These are phyloP conservation scores for Acidiella bohemica DNA, from an alignment of 495 filamentous ascomycete species.

Conservation along the genomic window DNA sequence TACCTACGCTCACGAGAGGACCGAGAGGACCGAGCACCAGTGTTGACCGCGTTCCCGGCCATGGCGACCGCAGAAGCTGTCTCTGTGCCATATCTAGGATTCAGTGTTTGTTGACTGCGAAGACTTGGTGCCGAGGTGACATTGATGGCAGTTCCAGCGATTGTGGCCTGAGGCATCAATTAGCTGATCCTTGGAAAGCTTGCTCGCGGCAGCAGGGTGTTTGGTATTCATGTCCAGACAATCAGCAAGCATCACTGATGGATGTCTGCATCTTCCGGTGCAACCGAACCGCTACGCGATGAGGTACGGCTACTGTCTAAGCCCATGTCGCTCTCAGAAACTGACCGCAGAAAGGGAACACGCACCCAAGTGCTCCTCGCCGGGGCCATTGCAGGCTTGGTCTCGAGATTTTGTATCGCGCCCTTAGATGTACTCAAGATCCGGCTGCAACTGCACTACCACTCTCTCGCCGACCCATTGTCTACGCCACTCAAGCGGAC, in stretches of 20 bases:
- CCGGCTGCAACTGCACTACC: slow-evolving; percentile 79
- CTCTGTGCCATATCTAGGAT: no score
- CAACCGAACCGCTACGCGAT: slow-evolving; percentile 2
- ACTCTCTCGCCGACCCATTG: slow-evolving; percentile 58
- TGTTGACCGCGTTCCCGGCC: no score
- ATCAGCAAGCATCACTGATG: slow-evolving; percentile 1
- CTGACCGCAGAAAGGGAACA: slow-evolving; percentile 47
- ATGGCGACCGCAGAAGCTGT: no score
- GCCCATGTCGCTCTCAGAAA: slow-evolving; percentile 5
- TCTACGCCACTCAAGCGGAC: slow-evolving; percentile 3
- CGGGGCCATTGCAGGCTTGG: slow-evolving; percentile 74
- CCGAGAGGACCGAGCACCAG: no score
- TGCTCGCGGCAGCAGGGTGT: slow-evolving; percentile 60
- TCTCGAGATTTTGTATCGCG: slow-evolving; percentile 87
- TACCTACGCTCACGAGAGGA: no score
- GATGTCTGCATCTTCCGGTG: not conserved
- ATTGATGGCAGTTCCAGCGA: no score
- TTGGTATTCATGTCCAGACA: slow-evolving; percentile 34
- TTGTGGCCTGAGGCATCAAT: not conserved
- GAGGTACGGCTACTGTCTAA: not conserved
- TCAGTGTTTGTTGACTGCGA: no score
- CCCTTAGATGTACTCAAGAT: slow-evolving; percentile 95
- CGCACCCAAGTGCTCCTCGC: slow-evolving; percentile 67
- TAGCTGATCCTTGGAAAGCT: slow-evolving; percentile 23
- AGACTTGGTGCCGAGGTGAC: no score